Evolutionary conservation across 441 rosid species (phyloP), one percentile per base, ranked within the genome.

Genomic region (Arabidopsis hybrid): DNA sequence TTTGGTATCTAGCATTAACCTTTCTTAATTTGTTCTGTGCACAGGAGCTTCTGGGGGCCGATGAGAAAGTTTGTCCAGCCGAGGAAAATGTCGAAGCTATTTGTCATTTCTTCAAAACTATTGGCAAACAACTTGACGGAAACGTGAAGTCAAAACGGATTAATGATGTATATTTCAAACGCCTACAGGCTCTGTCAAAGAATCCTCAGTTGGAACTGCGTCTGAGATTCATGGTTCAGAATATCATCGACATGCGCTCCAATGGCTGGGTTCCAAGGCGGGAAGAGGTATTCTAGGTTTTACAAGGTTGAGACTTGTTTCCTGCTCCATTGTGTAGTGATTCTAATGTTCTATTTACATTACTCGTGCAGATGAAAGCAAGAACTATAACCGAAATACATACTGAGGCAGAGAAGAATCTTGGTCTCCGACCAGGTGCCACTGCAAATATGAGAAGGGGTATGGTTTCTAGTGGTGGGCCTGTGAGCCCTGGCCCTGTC

Each of bases 51-150:
- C 77, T 94, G 68, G 96, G 95, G 29, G 72, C 81, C 11, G 96
- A 94, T 72, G 79, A 67, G 69, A 81, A 80, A 58, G 65, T 62
- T 61, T 94, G 93, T 70, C 98, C 98, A 40, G 91, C 87, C 0
- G 98, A 94, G 84, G 98, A 94, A 78, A 90, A 87, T 84, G 97
- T 94, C 21, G 98, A 91, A 84, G 98, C 97, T 62, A 91, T 87
- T 32, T 94, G 96, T 69, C 97, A 90, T 60, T 88, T 94, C 77
- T 88, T 94, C 69, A 84, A 73, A 61, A 94, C 95, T 32, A 94
- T 91, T 65, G 98, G 98, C 38, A 91, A 86, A 85, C 96, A 90
- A 79, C 96, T 94, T 60, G 97, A 91, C 14, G 91, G 85, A 76
- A 58, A 78, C 58, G 72, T 79, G 8, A 91, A 82, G 74, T 85